These are phyloP conservation scores for Nemania abortiva DNA, from an alignment of 2,329 filamentous ascomycete genomes.

Conservation along the genomic window DNA sequence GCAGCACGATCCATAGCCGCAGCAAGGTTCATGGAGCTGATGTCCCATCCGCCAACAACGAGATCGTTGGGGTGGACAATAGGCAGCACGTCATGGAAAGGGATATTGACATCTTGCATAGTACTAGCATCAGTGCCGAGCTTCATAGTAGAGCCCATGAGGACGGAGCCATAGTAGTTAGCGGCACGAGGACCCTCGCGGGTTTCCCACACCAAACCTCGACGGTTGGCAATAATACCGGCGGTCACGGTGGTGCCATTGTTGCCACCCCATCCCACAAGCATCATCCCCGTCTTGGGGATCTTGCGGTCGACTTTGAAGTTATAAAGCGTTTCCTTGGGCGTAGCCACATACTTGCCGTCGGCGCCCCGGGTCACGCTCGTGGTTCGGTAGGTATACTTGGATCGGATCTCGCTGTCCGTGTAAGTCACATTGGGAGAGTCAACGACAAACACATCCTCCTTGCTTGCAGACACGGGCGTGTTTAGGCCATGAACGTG, in stretches of 20 bases:
- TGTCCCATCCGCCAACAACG: constrained; percentile 96
- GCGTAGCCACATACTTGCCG: constrained; percentile 85
- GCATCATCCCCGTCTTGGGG: constrained; percentile 95
- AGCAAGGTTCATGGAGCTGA: constrained; percentile 89
- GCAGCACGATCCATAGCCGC: constrained; percentile 94
- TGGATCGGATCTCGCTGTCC: constrained; percentile 87
- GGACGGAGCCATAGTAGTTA: constrained; percentile 98
- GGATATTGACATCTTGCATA: constrained; percentile 91
- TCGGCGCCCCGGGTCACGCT: constrained; percentile 75
- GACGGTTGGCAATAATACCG: constrained; percentile 95
- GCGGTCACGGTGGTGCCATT: constrained; percentile 98
- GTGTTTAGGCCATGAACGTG: constrained; percentile 53
- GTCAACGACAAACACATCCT: constrained; percentile 83
- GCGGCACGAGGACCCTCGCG: constrained; percentile 85
- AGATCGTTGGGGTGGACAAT: constrained; percentile 99
- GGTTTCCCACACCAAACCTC: constrained; percentile 88
- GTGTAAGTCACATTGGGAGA: constrained; percentile 95
- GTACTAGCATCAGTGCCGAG: constrained; percentile 89
- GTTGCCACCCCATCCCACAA: constrained; percentile 98
- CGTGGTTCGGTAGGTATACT: constrained; percentile 97
- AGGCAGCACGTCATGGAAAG: constrained; percentile 92
- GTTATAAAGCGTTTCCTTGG: constrained; percentile 91
- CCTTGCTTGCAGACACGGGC: constrained; percentile 52
- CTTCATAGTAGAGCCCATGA: constrained; percentile 98
- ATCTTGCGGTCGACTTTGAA: constrained; percentile 97